phyloP scores from a whole-genome alignment of 352 stramenopile genomes.

The Globisporangium splendens region DNA sequence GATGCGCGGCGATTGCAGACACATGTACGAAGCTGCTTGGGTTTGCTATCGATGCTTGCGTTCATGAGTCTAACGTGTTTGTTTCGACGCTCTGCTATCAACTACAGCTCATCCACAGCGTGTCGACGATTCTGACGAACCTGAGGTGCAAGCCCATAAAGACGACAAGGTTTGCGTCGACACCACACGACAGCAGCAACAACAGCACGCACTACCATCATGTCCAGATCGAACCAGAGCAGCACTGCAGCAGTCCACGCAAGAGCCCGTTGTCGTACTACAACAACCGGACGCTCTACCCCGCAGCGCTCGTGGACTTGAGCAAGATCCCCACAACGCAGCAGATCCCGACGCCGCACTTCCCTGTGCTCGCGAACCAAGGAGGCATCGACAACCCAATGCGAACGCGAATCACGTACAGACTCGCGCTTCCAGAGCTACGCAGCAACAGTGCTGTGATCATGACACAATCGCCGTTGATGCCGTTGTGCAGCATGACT shows the following conservation, averaged over 20 bases:
- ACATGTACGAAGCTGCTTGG: constrained; percentile 26
- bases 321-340: constrained; percentile 47
- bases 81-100: too few species aligned
- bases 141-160: constrained; percentile 39
- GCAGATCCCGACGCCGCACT: constrained; percentile 48
- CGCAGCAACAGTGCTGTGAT: too few species aligned
- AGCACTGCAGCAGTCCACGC: constrained; percentile 12
- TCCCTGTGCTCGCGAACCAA: constrained; percentile 11
- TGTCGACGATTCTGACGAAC: constrained; percentile 46
- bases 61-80: not conserved
- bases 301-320: constrained; percentile 44
- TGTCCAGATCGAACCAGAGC: constrained; percentile 10
- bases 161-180: constrained; percentile 16
- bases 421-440: too few species aligned
- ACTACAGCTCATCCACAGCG: constrained; percentile 49
- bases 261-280: constrained; percentile 18
- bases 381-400: not conserved
- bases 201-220: not conserved
- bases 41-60: not conserved
- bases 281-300: constrained; percentile 37
- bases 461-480: not conserved
- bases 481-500: not conserved
- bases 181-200: constrained; percentile 2
- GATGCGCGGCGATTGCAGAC: constrained; percentile 33
- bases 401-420: not conserved